Conservation (phyloP, 495 filamentous ascomycete genomes). For the Terfezia boudieri region DNA sequence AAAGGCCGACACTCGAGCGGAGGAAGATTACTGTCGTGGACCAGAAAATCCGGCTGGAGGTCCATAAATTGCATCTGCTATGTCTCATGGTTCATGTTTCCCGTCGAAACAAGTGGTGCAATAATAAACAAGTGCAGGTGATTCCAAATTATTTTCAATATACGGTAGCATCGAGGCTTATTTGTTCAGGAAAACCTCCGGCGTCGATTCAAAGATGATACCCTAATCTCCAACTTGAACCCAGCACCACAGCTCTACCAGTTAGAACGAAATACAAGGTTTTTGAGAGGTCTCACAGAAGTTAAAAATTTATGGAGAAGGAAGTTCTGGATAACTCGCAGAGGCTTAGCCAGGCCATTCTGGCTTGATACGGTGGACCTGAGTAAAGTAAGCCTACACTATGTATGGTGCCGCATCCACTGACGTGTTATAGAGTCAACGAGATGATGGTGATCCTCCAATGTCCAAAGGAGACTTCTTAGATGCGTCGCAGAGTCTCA, state of each 20-base stretch:
- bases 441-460: conserved; percentile 9
- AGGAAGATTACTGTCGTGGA: conserved; percentile 40
- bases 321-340: conserved; percentile 38
- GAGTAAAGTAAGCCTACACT: conserved; percentile 29
- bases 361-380: conserved; percentile 29
- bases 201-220: conserved; percentile 19
- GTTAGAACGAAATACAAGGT: conserved; percentile 38
- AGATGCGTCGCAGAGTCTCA: conserved; percentile 36
- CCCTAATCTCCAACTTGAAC: conserved; percentile 24
- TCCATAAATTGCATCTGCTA: conserved; percentile 70
- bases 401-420: not conserved
- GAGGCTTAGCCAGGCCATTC: conserved; percentile 5
- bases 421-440: not conserved
- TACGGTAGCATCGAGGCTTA: too few relatives aligned
- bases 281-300: conserved; percentile 56
- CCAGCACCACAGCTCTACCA: conserved; percentile 25
- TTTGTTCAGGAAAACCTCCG: too few relatives aligned
- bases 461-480: conserved; percentile 48
- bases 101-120: conserved; percentile 71
- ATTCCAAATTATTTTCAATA: not conserved
- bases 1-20: conserved; percentile 4
- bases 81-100: conserved; percentile 57
- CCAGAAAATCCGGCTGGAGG: conserved; percentile 43
- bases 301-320: conserved; percentile 40
- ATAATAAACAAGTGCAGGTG: conserved; percentile 44